Evolutionary conservation across 768 basidiomycete species (phyloP).

Genomic region (Tylopilus sp.): DNA sequence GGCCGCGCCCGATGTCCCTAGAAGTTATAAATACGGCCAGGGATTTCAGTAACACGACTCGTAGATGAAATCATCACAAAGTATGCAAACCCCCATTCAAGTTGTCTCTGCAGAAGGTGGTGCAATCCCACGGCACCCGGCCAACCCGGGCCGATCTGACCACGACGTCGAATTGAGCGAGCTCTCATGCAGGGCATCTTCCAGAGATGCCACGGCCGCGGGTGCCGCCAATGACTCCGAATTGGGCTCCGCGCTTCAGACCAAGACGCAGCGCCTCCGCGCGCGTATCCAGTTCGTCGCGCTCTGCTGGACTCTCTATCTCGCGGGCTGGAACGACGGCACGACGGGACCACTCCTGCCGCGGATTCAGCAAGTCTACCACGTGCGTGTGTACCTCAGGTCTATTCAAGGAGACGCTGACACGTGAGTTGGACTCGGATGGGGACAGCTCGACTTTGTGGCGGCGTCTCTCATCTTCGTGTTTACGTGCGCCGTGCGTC

Average conservation of each 20-base stretch:
- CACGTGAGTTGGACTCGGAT: background rate
- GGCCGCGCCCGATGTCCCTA: no score
- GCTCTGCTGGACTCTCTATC: conserved; percentile 25
- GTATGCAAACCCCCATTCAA: conserved; percentile 13
- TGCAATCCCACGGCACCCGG: conserved; percentile 11
- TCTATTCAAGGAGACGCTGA: background rate
- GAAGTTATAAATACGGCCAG: no score
- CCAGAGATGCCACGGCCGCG: background rate
- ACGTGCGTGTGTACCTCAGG: conserved; percentile 19
- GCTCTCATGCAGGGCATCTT: background rate
- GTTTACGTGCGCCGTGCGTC: conserved; percentile 36
- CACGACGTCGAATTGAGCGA: conserved; percentile 8
- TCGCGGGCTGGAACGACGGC: conserved; percentile 24
- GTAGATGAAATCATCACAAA: background rate
- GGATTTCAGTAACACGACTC: no score
- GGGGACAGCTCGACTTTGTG: conserved; percentile 37
- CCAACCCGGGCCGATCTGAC: background rate
- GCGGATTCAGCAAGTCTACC: conserved; percentile 27
- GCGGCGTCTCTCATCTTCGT: conserved; percentile 44
- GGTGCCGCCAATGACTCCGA: background rate
- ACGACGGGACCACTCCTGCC: conserved; percentile 8
- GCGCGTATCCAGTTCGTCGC: conserved; percentile 10
- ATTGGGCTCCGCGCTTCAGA: conserved; percentile 9
- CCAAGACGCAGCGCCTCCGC: conserved; percentile 20
- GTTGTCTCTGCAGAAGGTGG: conserved; percentile 1